Percentiles rank a stretch among this genome's conserved stretches.
These are phyloP conservation scores for Afroboletus lepidellus DNA, from an alignment of 1,284 basidiomycete species.

Conservation along the genomic window DNA sequence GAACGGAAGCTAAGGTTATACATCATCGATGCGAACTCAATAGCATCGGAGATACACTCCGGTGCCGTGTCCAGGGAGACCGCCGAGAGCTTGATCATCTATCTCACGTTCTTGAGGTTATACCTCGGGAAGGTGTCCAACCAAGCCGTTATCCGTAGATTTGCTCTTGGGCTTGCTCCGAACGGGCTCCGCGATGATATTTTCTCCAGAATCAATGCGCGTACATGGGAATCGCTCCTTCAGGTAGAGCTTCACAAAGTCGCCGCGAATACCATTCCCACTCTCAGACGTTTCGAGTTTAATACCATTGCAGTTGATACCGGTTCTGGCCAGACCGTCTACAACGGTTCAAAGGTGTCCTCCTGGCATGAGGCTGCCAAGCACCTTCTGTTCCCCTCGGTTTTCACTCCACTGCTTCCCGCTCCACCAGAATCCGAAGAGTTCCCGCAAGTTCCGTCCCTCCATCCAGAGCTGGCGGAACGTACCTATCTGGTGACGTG, in stretches of 20 bases:
- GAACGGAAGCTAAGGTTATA: constrained; percentile 57
- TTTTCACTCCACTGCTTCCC: constrained; percentile 57
- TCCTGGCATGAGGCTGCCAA: constrained; percentile 89
- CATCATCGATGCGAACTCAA: constrained; percentile 51
- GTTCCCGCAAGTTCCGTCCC: constrained; percentile 60
- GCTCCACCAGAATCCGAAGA: constrained; percentile 36
- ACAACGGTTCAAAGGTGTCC: constrained; percentile 60
- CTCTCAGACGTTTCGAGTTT: constrained; percentile 61
- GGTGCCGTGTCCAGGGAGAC: constrained; percentile 39
- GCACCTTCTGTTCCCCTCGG: constrained; percentile 84
- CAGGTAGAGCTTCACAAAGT: constrained; percentile 42
- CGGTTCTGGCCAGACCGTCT: constrained; percentile 51
- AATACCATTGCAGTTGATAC: constrained; percentile 68
- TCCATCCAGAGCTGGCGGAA: constrained; percentile 87
- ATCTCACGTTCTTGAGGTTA: constrained; percentile 67
- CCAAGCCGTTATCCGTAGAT: constrained; percentile 49
- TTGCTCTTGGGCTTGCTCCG: constrained; percentile 45
- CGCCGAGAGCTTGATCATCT: constrained; percentile 52
- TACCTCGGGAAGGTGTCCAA: constrained; percentile 66
- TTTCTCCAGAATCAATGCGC: constrained; percentile 47
- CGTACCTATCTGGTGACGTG: constrained; percentile 93
- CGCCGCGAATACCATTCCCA: constrained; percentile 25
- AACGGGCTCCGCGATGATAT: constrained; percentile 43
- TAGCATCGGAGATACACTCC: constrained; percentile 38
- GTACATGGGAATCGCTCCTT: constrained; percentile 58